Evolutionary conservation across 2,329 filamentous ascomycete species (phyloP).

Genomic region (Ophiostoma ips): DNA sequence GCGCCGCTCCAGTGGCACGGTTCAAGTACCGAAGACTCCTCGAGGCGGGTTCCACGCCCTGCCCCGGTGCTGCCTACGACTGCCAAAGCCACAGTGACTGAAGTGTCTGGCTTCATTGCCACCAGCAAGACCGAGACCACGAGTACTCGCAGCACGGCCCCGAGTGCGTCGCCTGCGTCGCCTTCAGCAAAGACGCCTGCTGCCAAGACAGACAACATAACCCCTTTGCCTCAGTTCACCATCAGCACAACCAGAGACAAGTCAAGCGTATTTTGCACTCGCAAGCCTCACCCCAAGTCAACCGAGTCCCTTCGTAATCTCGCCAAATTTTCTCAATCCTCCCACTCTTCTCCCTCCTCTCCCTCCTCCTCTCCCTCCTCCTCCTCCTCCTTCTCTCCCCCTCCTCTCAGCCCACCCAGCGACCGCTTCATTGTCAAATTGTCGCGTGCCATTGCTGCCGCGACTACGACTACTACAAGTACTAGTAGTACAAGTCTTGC

Average conservation of each 20-base stretch:
- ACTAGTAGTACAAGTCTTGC: neutral
- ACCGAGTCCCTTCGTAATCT: neutral
- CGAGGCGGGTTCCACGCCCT: conserved; percentile 4
- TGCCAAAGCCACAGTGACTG: neutral
- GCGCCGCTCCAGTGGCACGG: conserved; percentile 8
- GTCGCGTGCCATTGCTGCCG: neutral
- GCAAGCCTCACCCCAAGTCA: neutral
- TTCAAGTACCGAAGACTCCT: conserved; percentile 13
- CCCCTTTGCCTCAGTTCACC: neutral
- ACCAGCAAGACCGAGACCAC: too few relatives aligned
- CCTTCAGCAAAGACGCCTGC: neutral
- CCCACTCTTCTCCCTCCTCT: neutral
- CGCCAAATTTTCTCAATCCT: neutral
- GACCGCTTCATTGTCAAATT: neutral
- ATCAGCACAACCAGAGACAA: neutral
- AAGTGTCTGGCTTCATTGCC: neutral
- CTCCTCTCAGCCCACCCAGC: neutral
- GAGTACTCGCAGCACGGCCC: neutral
- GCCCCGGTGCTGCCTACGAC: conserved; percentile 3
- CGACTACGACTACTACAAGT: neutral
- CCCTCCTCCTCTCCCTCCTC: neutral
- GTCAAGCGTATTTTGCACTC: neutral
- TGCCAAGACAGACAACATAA: neutral
- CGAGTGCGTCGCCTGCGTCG: neutral
- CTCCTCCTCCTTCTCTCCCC: neutral